phyloP scores from a whole-genome alignment of 768 basidiomycete genomes.

The Serendipita sp. region DNA sequence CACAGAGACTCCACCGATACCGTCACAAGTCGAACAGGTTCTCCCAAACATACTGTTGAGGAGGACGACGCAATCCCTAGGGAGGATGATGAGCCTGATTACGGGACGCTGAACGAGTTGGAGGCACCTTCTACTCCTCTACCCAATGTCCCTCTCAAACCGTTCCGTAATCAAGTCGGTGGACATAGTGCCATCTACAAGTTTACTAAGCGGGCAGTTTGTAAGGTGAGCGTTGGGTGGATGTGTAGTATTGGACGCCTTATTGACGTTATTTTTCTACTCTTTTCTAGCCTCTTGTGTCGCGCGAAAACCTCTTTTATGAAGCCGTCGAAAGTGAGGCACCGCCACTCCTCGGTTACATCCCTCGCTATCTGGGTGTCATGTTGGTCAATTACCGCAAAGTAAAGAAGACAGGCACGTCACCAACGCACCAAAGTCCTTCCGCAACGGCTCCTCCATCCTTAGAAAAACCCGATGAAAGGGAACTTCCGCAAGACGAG shows the following conservation, averaged over 20 bases:
- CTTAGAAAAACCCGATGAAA: background rate
- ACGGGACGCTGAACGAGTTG: background rate
- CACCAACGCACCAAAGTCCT: conserved; percentile 8
- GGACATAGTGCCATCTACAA: conserved; percentile 96
- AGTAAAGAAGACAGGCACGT: conserved; percentile 25
- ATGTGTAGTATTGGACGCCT: conserved; percentile 7
- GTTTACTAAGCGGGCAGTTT: conserved; percentile 93
- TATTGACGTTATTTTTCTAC: background rate
- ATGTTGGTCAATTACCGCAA: conserved; percentile 95
- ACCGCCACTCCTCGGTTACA: conserved; percentile 81
- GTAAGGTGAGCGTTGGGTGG: conserved; percentile 56
- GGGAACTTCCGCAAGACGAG: conserved; percentile 9
- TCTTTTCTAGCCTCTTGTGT: conserved; percentile 67
- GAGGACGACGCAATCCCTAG: conserved; percentile 24
- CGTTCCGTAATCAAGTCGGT: conserved; percentile 95
- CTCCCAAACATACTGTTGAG: conserved; percentile 10
- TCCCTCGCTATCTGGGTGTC: conserved; percentile 96
- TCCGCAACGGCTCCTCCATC: conserved; percentile 3
- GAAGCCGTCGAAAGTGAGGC: conserved; percentile 91
- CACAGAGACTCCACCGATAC: background rate
- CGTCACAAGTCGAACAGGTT: background rate
- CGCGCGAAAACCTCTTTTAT: conserved; percentile 94
- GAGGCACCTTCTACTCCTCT: conserved; percentile 23
- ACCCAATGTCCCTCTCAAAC: conserved; percentile 82
- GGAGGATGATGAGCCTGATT: conserved; percentile 32